phyloP scores from a whole-genome alignment of 257 asterid genomes.

The Striga asiatica region DNA sequence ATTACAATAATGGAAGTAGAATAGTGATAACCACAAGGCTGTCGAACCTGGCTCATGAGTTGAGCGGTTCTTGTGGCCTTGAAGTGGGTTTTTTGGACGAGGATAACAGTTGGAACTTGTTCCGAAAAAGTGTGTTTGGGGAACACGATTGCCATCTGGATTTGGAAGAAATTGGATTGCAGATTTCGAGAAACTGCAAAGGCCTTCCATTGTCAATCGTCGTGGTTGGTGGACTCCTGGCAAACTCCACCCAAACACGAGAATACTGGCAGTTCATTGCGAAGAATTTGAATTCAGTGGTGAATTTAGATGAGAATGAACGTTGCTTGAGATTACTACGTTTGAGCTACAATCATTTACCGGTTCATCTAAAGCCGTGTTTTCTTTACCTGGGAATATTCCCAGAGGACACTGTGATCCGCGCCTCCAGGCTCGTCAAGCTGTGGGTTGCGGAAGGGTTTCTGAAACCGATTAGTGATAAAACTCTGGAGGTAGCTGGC shows the following conservation, averaged over 20 bases:
- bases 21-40: not conserved
- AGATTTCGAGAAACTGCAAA: not conserved
- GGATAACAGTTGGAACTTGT: not conserved
- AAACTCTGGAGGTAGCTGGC: not conserved
- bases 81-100: not conserved
- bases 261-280: not conserved
- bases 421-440: not conserved
- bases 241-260: too few species aligned
- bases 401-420: not conserved
- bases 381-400: not conserved
- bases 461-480: not conserved
- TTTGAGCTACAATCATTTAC: not conserved
- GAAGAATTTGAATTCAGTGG: not conserved
- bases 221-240: not conserved
- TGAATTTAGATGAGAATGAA: not conserved
- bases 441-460: slow-evolving; percentile 1
- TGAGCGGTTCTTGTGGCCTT: not conserved
- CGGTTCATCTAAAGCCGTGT: not conserved
- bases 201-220: too few species aligned
- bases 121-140: not conserved
- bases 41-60: not conserved
- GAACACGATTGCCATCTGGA: too few species aligned
- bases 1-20: not conserved
- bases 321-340: not conserved
- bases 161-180: not conserved